These are phyloP conservation scores for Boletus subparvulus DNA, from an alignment of 768 basidiomycete species.

Conservation along the genomic window DNA sequence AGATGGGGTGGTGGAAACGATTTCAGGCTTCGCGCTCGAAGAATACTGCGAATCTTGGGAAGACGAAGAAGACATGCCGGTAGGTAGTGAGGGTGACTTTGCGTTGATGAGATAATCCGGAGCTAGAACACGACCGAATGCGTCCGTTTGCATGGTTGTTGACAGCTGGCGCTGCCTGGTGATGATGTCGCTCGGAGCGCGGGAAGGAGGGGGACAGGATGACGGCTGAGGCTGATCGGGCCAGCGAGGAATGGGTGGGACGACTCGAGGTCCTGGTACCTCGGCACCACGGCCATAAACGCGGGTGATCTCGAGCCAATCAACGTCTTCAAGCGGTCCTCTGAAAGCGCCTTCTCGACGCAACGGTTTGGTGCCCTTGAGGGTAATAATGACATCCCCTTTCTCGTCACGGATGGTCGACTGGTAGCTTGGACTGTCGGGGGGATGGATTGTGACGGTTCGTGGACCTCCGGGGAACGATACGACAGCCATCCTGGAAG, in stretches of 20 bases:
- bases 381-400: conserved; percentile 14
- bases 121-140: conserved; percentile 8
- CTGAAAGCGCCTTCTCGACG: conserved; percentile 24
- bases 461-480: conserved; percentile 23
- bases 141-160: conserved; percentile 3
- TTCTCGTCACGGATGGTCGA: conserved; percentile 18
- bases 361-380: conserved; percentile 11
- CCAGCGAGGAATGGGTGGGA: conserved; percentile 9
- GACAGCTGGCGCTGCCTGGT: conserved; percentile 10
- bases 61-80: neutral
- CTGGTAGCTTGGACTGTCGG: conserved; percentile 9
- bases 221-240: conserved; percentile 6
- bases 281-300: conserved; percentile 20
- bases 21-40: neutral
- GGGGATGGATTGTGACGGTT: conserved; percentile 25
- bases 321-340: conserved; percentile 4
- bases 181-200: conserved; percentile 5
- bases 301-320: conserved; percentile 2
- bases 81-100: neutral
- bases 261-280: neutral
- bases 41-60: neutral
- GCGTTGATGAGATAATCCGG: neutral
- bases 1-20: neutral
- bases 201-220: neutral
- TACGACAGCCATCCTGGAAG: conserved; percentile 6